Conservation (phyloP, 2,329 filamentous ascomycete species). For the Fusarium sp. region DNA sequence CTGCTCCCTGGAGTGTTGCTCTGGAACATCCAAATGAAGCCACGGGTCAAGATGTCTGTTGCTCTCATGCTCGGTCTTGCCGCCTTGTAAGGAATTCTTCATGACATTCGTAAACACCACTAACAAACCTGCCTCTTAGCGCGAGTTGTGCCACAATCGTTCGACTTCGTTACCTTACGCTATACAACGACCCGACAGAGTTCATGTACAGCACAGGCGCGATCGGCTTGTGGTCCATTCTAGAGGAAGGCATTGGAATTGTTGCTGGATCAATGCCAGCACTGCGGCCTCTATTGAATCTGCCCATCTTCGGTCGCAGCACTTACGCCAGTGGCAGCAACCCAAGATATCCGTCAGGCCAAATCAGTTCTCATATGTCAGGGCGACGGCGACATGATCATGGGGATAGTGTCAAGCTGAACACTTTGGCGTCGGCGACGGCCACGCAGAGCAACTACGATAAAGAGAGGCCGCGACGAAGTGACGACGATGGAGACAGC, state of each 20-base stretch:
- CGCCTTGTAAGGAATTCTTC: conserved; percentile 29
- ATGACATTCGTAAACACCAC: not conserved
- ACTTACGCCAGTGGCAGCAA: conserved; percentile 22
- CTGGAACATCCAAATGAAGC: conserved; percentile 45
- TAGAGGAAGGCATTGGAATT: conserved; percentile 41
- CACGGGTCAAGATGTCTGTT: conserved; percentile 38
- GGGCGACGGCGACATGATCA: not conserved
- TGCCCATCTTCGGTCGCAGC: conserved; percentile 24
- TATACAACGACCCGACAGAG: conserved; percentile 37
- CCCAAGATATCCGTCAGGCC: conserved; percentile 9
- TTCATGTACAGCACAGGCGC: conserved; percentile 41
- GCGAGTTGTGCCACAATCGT: conserved; percentile 41
- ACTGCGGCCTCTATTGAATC: conserved; percentile 34
- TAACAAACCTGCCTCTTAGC: conserved; percentile 11
- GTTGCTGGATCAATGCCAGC: conserved; percentile 42
- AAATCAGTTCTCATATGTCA: conserved; percentile 1
- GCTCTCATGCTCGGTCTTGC: conserved; percentile 37
- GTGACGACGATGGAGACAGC: conserved; percentile 37
- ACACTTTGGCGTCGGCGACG: not conserved
- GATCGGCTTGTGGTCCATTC: conserved; percentile 40
- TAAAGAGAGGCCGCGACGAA: conserved; percentile 11
- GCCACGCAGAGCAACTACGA: conserved; percentile 8
- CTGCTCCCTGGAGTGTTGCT: conserved; percentile 43
- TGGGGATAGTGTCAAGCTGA: conserved; percentile 7
- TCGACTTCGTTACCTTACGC: conserved; percentile 34